Percentiles rank a stretch among this genome's conserved stretches.
phyloP scores from a whole-genome alignment of 352 stramenopile species.

The Globisporangium polare region DNA sequence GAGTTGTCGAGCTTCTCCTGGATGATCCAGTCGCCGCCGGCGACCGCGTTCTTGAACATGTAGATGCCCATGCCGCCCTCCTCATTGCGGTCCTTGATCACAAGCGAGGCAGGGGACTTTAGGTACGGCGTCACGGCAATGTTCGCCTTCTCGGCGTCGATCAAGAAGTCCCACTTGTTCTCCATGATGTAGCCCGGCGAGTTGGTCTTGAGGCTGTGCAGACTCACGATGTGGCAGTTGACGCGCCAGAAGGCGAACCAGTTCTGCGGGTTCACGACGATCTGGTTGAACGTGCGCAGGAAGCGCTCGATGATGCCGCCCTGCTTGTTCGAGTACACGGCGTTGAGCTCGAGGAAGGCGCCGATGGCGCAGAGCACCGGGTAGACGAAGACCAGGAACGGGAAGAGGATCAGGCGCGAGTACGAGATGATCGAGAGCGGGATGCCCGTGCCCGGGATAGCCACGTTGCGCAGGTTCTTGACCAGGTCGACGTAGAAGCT shows the following conservation, averaged over 20 bases:
- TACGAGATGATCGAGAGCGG: slow-evolving; percentile 89
- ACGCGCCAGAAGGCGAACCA: slow-evolving; percentile 98
- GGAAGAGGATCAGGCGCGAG: slow-evolving; percentile 77
- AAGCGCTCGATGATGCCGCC: slow-evolving; percentile 86
- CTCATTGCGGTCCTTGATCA: slow-evolving; percentile 98
- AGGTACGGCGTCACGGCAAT: slow-evolving; percentile 95
- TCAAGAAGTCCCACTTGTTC: slow-evolving; percentile 98
- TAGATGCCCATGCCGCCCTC: slow-evolving; percentile 97
- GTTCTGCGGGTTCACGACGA: slow-evolving; percentile 88
- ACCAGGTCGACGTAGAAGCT: slow-evolving; percentile 93
- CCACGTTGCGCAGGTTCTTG: slow-evolving; percentile 97
- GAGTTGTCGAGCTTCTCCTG: slow-evolving; percentile 95
- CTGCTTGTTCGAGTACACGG: slow-evolving; percentile 58
- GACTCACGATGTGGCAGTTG: slow-evolving; percentile 94
- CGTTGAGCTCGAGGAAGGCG: slow-evolving; percentile 70
- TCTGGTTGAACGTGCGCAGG: slow-evolving; percentile 84
- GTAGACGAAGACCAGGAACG: slow-evolving; percentile 88
- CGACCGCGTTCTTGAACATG: slow-evolving; percentile 96
- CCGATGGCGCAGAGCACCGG: slow-evolving; percentile 81
- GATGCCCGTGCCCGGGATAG: slow-evolving; percentile 95
- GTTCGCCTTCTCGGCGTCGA: slow-evolving; percentile 84
- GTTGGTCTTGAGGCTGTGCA: slow-evolving; percentile 93
- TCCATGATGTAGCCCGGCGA: slow-evolving; percentile 94
- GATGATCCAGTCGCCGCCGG: slow-evolving; percentile 95
- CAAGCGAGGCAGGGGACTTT: slow-evolving; percentile 84